Conservation (phyloP, 441 rosid genomes). For the Cnidoscolus chayamansa region DNA sequence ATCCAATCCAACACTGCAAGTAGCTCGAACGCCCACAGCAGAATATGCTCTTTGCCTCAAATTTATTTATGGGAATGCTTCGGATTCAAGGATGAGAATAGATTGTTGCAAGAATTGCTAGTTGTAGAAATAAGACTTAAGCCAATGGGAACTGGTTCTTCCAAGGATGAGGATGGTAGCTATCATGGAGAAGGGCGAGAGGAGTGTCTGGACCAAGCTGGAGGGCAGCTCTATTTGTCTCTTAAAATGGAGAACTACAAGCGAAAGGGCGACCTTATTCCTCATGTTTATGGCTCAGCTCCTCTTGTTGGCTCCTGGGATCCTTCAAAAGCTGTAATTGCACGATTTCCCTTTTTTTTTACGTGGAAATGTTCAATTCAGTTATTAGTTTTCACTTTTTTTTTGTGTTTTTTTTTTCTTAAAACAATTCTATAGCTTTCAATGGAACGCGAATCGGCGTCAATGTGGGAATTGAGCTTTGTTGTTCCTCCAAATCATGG, state of each 20-base stretch:
- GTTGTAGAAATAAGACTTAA: neutral
- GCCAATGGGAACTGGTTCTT: conserved; percentile 67
- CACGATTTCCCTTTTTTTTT: neutral
- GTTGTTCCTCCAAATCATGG: conserved; percentile 99
- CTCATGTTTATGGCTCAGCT: conserved; percentile 89
- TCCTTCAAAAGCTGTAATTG: conserved; percentile 71
- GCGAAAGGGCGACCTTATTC: conserved; percentile 74
- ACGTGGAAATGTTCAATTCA: neutral
- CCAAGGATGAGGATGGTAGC: conserved; percentile 54
- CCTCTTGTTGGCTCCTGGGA: conserved; percentile 96
- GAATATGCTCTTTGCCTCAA: too few species aligned
- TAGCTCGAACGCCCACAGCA: too few species aligned
- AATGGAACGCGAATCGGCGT: conserved; percentile 89
- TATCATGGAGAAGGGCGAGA: conserved; percentile 44
- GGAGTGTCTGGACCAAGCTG: conserved; percentile 52
- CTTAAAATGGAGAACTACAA: conserved; percentile 82
- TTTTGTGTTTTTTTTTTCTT: neutral
- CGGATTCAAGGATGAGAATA: neutral
- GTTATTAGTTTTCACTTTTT: neutral
- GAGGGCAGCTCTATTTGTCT: conserved; percentile 83
- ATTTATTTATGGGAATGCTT: too few species aligned
- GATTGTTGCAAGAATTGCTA: neutral
- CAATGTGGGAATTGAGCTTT: conserved; percentile 86
- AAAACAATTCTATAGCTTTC: conserved; percentile 43
- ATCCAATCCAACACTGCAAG: too few species aligned